These are phyloP conservation scores for Globisporangium acanthophoron DNA, from an alignment of 352 stramenopile genomes.

Conservation along the genomic window DNA sequence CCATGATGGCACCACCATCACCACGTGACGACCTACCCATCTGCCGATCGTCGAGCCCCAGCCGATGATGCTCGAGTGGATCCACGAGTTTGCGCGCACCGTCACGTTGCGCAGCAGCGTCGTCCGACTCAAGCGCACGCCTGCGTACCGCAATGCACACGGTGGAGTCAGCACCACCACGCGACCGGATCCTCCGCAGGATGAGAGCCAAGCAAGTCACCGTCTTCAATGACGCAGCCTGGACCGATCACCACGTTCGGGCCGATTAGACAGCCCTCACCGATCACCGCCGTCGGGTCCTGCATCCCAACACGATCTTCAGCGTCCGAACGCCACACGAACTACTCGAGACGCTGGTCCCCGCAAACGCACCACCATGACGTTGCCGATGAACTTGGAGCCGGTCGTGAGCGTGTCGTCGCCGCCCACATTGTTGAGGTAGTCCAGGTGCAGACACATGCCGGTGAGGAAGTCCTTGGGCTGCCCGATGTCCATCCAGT, in stretches of 20 bases:
- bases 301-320: slow-evolving; percentile 4
- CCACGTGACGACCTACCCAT: slow-evolving; percentile 41
- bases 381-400: slow-evolving; percentile 77
- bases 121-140: slow-evolving; percentile 77
- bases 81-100: slow-evolving; percentile 77
- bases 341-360: background rate
- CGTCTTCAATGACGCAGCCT: slow-evolving; percentile 81
- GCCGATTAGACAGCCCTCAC: slow-evolving; percentile 73
- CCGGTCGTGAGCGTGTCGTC: slow-evolving; percentile 42
- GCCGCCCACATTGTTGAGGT: slow-evolving; percentile 31
- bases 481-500: slow-evolving; percentile 91
- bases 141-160: slow-evolving; percentile 12
- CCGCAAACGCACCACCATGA: slow-evolving; percentile 51
- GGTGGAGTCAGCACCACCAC: background rate
- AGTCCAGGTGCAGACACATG: slow-evolving; percentile 84
- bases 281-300: slow-evolving; percentile 72
- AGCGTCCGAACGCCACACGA: background rate
- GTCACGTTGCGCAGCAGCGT: slow-evolving; percentile 75
- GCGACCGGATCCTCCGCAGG: background rate
- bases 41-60: slow-evolving; percentile 84
- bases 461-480: slow-evolving; percentile 87
- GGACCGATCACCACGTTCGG: slow-evolving; percentile 83
- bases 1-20: background rate
- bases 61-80: slow-evolving; percentile 87
- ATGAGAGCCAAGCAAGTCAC: slow-evolving; percentile 14